Evolutionary conservation across 106 monocot genomes (phyloP).

Genomic region (Amphibolis antarctica): DNA sequence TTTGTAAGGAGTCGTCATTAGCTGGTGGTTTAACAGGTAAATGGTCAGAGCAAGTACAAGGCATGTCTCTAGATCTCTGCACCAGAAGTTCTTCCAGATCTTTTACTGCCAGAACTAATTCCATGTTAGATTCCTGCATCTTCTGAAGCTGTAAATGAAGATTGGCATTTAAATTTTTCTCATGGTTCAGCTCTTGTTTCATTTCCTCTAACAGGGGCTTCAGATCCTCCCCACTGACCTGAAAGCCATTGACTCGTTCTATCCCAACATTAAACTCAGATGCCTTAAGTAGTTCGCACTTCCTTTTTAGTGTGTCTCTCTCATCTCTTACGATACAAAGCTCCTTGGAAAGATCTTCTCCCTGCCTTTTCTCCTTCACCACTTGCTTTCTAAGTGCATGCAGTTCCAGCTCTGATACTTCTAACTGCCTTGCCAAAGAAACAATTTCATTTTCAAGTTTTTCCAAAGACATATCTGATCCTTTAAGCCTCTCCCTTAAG

Average conservation of each 20-base stretch:
- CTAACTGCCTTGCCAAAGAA: constrained; percentile 50
- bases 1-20: constrained; percentile 19
- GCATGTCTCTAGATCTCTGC: constrained; percentile 34
- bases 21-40: constrained; percentile 8
- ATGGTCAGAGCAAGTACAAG: constrained; percentile 5
- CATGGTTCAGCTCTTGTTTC: constrained; percentile 68
- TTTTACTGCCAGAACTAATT: constrained; percentile 74
- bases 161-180: constrained; percentile 59
- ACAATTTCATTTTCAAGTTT: constrained; percentile 48
- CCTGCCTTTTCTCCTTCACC: constrained; percentile 65
- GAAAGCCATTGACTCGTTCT: constrained; percentile 10
- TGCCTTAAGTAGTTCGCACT: constrained; percentile 62
- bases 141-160: constrained; percentile 71
- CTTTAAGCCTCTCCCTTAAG: constrained; percentile 24
- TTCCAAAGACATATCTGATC: constrained; percentile 36
- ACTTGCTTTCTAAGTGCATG: constrained; percentile 95
- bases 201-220: constrained; percentile 57
- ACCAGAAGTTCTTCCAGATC: constrained; percentile 86
- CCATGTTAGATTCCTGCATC: constrained; percentile 70
- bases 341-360: constrained; percentile 59
- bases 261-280: constrained; percentile 15
- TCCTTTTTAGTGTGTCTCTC: constrained; percentile 58
- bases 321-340: constrained; percentile 49
- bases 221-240: constrained; percentile 30
- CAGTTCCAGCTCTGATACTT: constrained; percentile 76